phyloP scores from a whole-genome alignment of 73 alveolate genomes.

The Paraurostyla sp. region DNA sequence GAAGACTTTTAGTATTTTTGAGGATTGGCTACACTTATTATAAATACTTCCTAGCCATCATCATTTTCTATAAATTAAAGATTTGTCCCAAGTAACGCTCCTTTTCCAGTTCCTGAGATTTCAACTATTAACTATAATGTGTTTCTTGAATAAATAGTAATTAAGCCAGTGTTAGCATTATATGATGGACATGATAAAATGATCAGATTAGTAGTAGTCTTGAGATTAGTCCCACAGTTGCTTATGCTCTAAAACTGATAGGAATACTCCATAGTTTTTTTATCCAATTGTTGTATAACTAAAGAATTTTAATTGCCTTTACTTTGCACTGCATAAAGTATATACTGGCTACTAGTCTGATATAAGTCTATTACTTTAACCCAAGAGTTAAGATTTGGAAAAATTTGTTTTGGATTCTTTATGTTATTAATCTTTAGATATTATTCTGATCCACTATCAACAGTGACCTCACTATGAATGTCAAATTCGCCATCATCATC shows the following conservation, averaged over 20 bases:
- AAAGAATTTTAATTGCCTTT: neutral
- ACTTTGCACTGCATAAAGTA: neutral
- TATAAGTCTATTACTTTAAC: neutral
- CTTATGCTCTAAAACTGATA: neutral
- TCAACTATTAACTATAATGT: neutral
- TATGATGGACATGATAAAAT: neutral
- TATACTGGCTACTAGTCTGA: neutral
- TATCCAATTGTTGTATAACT: neutral
- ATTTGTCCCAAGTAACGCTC: neutral
- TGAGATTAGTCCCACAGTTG: slow-evolving; percentile 3
- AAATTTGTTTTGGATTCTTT: neutral
- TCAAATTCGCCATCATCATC: neutral
- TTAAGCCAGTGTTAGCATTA: neutral
- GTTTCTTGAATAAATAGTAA: neutral
- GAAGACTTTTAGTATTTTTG: neutral
- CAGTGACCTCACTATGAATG: neutral
- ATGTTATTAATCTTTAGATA: neutral
- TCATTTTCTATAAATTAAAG: neutral
- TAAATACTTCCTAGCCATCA: neutral
- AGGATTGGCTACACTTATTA: neutral
- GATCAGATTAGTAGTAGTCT: neutral
- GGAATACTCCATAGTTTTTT: neutral
- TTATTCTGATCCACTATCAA: neutral
- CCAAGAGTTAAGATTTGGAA: neutral
- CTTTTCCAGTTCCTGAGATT: neutral